Conservation (phyloP, 2,329 filamentous ascomycete species). For the Cryphonectria radicalis region DNA sequence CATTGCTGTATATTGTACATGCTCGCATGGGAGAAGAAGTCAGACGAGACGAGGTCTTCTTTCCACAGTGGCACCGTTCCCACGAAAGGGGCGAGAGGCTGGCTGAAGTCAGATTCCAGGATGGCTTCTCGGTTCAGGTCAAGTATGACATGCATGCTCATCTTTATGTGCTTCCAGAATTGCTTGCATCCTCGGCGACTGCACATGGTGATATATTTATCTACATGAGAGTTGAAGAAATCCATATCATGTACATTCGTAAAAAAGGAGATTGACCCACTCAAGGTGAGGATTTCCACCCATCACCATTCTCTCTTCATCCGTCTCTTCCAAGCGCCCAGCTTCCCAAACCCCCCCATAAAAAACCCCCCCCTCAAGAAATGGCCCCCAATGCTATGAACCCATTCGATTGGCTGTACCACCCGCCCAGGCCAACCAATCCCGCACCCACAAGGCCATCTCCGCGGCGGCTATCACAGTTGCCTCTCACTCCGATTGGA, state of each 20-base stretch:
- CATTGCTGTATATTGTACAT: not conserved
- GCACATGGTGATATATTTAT: no score
- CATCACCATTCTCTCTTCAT: not conserved
- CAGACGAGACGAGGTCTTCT: not conserved
- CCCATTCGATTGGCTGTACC: slow-evolving; percentile 15
- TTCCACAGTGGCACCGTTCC: not conserved
- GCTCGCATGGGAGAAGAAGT: not conserved
- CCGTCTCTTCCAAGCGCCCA: not conserved
- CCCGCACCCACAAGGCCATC: not conserved
- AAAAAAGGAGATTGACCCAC: not conserved
- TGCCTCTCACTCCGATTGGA: slow-evolving; percentile 29
- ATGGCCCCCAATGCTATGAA: not conserved
- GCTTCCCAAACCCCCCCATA: not conserved
- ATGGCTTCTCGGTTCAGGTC: not conserved
- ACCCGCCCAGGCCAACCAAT: slow-evolving; percentile 15
- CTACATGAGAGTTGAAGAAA: not conserved
- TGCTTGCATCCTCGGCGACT: no score
- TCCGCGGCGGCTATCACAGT: slow-evolving; percentile 18
- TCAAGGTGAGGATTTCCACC: not conserved
- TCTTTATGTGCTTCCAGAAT: no score
- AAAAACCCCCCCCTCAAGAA: not conserved
- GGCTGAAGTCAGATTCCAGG: no score
- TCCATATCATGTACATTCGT: not conserved
- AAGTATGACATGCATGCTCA: no score
- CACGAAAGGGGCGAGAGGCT: no score